phyloP scores from a whole-genome alignment of 2,329 filamentous ascomycete species.

The Alternaria sp. region DNA sequence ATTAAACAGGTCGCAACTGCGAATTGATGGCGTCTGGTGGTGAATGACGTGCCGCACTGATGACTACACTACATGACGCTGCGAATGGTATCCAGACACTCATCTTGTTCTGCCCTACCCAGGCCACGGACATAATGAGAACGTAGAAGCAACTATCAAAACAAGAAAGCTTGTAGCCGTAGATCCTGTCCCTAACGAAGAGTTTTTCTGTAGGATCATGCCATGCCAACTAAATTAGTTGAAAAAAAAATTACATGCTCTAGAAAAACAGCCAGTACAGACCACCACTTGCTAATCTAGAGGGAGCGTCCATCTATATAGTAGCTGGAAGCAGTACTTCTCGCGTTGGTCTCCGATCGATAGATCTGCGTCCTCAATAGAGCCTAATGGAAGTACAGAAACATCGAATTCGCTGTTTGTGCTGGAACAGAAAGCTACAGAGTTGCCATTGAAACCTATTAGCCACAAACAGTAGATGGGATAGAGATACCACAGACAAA shows the following conservation, averaged over 20 bases:
- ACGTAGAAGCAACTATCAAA: not conserved
- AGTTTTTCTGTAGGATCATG: not conserved
- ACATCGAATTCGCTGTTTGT: not conserved
- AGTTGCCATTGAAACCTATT: not conserved
- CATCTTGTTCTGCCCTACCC: conserved; percentile 61
- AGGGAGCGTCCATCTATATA: not conserved
- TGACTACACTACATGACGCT: conserved; percentile 67
- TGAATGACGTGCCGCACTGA: conserved; percentile 35
- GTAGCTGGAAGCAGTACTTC: not conserved
- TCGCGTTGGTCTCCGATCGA: not conserved
- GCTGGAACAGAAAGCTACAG: not conserved
- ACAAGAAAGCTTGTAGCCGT: not conserved
- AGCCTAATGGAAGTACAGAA: not conserved
- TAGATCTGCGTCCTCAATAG: not conserved
- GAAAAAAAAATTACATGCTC: not conserved
- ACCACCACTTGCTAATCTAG: not conserved
- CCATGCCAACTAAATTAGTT: not conserved
- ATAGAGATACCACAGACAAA: conserved; percentile 36
- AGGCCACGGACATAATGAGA: not conserved
- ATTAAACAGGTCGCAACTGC: conserved; percentile 28
- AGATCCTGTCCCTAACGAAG: not conserved
- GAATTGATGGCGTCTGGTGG: conserved; percentile 18
- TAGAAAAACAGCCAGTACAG: not conserved
- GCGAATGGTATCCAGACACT: conserved; percentile 82
- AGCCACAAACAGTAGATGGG: conserved; percentile 11